Percentiles rank a stretch among this genome's conserved stretches.
Conservation (phyloP, 1,284 basidiomycete species). For the Tylopilus sp. region DNA sequence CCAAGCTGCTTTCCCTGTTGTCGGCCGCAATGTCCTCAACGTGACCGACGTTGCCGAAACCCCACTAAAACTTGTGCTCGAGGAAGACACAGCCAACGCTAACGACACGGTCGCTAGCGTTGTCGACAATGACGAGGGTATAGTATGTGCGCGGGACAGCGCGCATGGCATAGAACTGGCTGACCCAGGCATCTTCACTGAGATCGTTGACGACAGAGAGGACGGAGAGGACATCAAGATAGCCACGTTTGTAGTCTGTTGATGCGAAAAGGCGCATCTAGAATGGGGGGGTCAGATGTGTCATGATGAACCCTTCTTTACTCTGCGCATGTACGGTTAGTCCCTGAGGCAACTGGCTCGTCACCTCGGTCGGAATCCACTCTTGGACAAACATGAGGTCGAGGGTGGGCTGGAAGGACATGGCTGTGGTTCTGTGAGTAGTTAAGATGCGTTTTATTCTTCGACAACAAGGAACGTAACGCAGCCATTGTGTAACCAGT, state of each 20-base stretch:
- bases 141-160: slow-evolving; percentile 79
- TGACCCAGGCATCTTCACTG: slow-evolving; percentile 74
- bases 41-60: slow-evolving; percentile 87
- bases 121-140: slow-evolving; percentile 86
- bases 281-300: not conserved
- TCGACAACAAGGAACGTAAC: not conserved
- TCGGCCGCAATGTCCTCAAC: slow-evolving; percentile 98
- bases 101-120: slow-evolving; percentile 82
- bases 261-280: slow-evolving; percentile 92
- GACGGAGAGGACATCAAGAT: slow-evolving; percentile 86
- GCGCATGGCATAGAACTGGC: slow-evolving; percentile 74
- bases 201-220: slow-evolving; percentile 86
- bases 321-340: slow-evolving; percentile 44
- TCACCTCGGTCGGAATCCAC: slow-evolving; percentile 73
- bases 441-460: not conserved
- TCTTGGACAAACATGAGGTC: slow-evolving; percentile 81
- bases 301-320: not conserved
- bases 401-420: slow-evolving; percentile 58
- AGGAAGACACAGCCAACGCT: slow-evolving; percentile 89
- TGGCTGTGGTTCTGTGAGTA: not conserved
- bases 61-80: slow-evolving; percentile 94
- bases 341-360: slow-evolving; percentile 63
- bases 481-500: not conserved
- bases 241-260: slow-evolving; percentile 87
- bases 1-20: slow-evolving; percentile 95